Evolutionary conservation across 345 rosid genomes (phyloP).

Genomic region (Camelina neglecta): DNA sequence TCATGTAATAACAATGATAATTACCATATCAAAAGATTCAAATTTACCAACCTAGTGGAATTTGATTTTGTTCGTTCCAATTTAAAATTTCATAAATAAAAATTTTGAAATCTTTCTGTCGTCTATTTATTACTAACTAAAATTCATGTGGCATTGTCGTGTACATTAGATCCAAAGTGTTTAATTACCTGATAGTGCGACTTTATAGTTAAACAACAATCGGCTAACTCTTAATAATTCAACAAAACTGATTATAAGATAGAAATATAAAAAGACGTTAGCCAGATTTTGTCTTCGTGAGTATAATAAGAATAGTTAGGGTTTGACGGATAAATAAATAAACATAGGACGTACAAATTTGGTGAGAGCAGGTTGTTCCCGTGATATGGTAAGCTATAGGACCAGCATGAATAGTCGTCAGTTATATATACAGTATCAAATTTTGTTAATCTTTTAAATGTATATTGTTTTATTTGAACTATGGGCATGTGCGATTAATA

Average conservation of each 20-base stretch:
- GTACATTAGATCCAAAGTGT: constrained; percentile 9
- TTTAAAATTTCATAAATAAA: background rate
- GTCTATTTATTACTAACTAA: background rate
- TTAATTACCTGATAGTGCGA: constrained; percentile 16
- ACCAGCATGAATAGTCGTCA: background rate
- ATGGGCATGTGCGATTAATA: background rate
- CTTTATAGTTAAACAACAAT: constrained; percentile 6
- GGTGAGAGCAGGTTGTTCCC: constrained; percentile 13
- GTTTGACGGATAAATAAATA: constrained; percentile 14
- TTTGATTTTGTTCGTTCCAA: background rate
- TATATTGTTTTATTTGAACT: background rate
- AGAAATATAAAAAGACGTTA: background rate
- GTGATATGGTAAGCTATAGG: background rate
- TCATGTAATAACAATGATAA: background rate
- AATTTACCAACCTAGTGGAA: background rate
- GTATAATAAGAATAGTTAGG: constrained; percentile 25
- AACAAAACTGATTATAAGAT: background rate
- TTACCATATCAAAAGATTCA: background rate
- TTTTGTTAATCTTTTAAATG: background rate
- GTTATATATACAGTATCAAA: background rate
- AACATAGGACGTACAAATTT: constrained; percentile 3
- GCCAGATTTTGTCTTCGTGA: constrained; percentile 18
- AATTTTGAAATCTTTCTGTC: background rate
- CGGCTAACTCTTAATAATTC: constrained; percentile 5
- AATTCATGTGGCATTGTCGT: constrained; percentile 1